Conservation (phyloP, 345 rosid species). For the Rhodomyrtus tomentosa region DNA sequence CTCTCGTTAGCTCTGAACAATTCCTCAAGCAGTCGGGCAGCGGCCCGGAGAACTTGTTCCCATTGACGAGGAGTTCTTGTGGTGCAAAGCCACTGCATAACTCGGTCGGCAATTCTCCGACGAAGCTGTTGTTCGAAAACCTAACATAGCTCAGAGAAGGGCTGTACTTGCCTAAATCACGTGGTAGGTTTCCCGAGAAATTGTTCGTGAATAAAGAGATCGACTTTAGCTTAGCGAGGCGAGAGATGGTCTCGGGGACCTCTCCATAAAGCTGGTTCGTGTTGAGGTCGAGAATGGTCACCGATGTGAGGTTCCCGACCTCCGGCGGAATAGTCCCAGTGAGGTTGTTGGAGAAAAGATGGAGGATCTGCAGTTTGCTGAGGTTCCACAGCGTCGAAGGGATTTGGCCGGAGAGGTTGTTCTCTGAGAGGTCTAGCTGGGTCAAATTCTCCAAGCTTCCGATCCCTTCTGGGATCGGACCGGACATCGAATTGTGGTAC, state of each 20-base stretch:
- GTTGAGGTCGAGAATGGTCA: slow-evolving; percentile 26
- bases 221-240: slow-evolving; percentile 9
- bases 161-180: slow-evolving; percentile 37
- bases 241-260: slow-evolving; percentile 39
- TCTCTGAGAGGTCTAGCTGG: slow-evolving; percentile 28
- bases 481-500: slow-evolving; percentile 28
- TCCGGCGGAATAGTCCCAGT: slow-evolving; percentile 42
- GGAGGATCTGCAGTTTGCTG: slow-evolving; percentile 16
- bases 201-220: slow-evolving; percentile 35
- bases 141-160: slow-evolving; percentile 21
- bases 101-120: slow-evolving; percentile 45
- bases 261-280: slow-evolving; percentile 34
- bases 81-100: slow-evolving; percentile 35
- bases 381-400: slow-evolving; percentile 40
- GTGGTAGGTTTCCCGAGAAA: slow-evolving; percentile 39
- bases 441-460: slow-evolving; percentile 24
- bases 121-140: slow-evolving; percentile 51
- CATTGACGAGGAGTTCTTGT: slow-evolving; percentile 17
- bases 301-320: slow-evolving; percentile 34
- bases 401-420: slow-evolving; percentile 40
- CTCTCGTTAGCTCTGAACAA: slow-evolving; percentile 20
- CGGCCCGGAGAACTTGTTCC: slow-evolving; percentile 42
- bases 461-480: slow-evolving; percentile 34
- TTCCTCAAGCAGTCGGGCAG: slow-evolving; percentile 48
- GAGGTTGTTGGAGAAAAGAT: slow-evolving; percentile 38